These are phyloP conservation scores for Fraxinus platypoda DNA, from an alignment of 305 asterid species.

Conservation along the genomic window DNA sequence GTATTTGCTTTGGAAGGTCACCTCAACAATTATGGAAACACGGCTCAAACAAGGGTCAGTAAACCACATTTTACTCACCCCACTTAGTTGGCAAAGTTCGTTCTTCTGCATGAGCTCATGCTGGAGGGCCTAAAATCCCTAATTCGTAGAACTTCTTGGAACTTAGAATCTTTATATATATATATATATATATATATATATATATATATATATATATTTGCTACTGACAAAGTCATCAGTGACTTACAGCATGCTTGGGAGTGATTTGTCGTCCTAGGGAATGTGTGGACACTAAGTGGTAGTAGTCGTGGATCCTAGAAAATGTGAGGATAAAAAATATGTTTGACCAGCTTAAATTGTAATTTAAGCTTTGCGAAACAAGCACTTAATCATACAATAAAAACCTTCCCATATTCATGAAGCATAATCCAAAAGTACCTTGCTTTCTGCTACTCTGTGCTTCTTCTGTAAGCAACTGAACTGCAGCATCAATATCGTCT, in stretches of 20 bases:
- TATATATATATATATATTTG: background rate
- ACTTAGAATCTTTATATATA: background rate
- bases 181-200: too few species aligned
- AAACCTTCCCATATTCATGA: slow-evolving; percentile 1
- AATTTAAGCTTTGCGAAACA: background rate
- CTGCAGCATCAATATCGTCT: slow-evolving; percentile 96
- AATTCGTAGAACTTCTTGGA: background rate
- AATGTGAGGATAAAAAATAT: background rate
- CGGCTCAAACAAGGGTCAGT: background rate
- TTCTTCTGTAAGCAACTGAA: slow-evolving; percentile 84
- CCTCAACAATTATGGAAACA: background rate
- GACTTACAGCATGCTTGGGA: background rate
- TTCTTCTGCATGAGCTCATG: background rate
- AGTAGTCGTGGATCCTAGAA: background rate
- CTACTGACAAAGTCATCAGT: background rate
- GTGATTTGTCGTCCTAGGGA: background rate
- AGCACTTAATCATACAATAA: background rate
- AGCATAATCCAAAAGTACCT: slow-evolving; percentile 41
- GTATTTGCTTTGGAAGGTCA: background rate
- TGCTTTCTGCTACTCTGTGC: slow-evolving; percentile 45
- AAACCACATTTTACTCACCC: background rate
- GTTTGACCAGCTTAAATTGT: background rate
- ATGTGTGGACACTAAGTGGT: background rate
- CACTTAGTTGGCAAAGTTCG: background rate
- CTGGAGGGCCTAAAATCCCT: background rate